phyloP scores from a whole-genome alignment of 2,329 filamentous ascomycete genomes.

The Bisporella sp. region DNA sequence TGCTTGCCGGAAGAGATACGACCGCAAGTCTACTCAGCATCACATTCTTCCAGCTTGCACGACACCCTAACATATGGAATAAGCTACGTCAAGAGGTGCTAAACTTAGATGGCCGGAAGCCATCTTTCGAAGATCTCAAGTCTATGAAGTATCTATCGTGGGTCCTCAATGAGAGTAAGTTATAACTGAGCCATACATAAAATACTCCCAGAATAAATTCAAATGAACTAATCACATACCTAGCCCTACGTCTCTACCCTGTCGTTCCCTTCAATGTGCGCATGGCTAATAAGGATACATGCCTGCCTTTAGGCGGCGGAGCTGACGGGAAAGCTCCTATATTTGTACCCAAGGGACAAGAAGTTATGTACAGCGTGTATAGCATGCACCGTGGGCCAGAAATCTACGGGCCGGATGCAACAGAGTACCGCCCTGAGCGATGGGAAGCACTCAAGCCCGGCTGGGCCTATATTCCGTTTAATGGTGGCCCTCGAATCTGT shows the following conservation, averaged over 20 bases:
- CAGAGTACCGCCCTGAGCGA: neutral
- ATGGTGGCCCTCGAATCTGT: neutral
- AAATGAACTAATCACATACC: neutral
- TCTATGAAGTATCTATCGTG: neutral
- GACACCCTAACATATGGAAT: neutral
- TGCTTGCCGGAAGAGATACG: neutral
- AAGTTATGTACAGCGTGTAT: neutral
- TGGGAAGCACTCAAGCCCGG: neutral
- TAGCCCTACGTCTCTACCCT: neutral
- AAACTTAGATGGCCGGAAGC: slow-evolving; percentile 18
- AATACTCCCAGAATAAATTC: neutral
- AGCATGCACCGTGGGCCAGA: neutral
- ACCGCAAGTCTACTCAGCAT: slow-evolving; percentile 77
- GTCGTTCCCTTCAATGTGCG: neutral
- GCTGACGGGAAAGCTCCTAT: neutral
- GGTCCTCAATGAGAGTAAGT: neutral
- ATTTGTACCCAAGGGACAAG: neutral
- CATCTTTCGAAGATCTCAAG: neutral
- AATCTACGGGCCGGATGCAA: neutral
- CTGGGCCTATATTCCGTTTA: neutral
- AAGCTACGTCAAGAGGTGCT: slow-evolving; percentile 1
- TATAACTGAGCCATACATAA: neutral
- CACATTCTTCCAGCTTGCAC: slow-evolving; percentile 32
- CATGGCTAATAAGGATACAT: neutral
- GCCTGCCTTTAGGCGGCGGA: neutral